Percentiles rank a stretch among this genome's conserved stretches.
Evolutionary conservation across 441 rosid genomes (phyloP).

Genomic region (Croton setiger): DNA sequence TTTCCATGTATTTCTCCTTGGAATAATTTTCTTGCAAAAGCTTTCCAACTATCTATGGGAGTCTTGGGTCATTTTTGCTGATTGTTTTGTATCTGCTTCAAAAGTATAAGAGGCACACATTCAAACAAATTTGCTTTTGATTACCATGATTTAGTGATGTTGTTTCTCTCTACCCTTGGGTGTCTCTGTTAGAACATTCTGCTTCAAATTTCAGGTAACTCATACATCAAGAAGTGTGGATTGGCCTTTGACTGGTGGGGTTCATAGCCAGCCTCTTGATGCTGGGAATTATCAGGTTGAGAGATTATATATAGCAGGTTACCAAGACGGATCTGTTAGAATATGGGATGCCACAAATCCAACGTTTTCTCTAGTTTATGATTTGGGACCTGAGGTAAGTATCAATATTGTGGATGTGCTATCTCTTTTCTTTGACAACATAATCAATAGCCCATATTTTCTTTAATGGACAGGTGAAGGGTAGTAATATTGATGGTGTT

Average conservation of each 20-base stretch:
- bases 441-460: no score
- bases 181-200: slow-evolving; percentile 42
- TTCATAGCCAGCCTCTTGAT: slow-evolving; percentile 37
- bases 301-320: slow-evolving; percentile 58
- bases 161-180: slow-evolving; percentile 6
- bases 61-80: background rate
- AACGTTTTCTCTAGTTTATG: no score
- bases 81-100: background rate
- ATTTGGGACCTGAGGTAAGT: no score
- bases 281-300: slow-evolving; percentile 40
- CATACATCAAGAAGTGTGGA: slow-evolving; percentile 31
- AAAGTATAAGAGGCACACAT: background rate
- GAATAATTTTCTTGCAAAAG: slow-evolving; percentile 1
- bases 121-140: background rate
- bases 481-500: no score
- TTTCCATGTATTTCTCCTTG: background rate
- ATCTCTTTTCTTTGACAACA: no score
- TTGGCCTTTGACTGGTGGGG: slow-evolving; percentile 76
- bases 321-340: no score
- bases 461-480: no score
- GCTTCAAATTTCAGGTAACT: slow-evolving; percentile 46
- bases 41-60: background rate
- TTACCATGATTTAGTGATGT: background rate
- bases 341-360: no score
- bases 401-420: no score